Base-by-base conservation (phyloP, 1,139 yeast genomes). In the Sugiyamaella neomexicana region DNA sequence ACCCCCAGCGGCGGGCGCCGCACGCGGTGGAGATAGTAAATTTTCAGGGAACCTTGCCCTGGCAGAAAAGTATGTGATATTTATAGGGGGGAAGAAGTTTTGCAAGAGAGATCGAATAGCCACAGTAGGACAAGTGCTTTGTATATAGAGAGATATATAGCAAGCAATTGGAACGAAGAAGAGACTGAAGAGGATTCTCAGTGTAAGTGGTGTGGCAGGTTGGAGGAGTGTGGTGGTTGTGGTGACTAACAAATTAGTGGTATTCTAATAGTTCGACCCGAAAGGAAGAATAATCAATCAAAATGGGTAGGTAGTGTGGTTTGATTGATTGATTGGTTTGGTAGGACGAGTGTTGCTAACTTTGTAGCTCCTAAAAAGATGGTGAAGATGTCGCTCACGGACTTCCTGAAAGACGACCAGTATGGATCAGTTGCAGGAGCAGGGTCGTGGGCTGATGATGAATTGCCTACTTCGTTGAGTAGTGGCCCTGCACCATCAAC, bases 311-410 rank as follows among this genome's bases (percentile, higher is more conserved):
- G 48, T 29, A 6, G 29, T 1, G 32, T n/a, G n/a, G n/a, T n/a
- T 9, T 10, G 15, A 8, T 1, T 10, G 46, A 6, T 15, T 17
- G 13, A 23, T 9, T 20, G 3, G 25, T 20, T 2, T 16, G 25
- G 29, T 7, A 17, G 27, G 10, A 20, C 23, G 42, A 12, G 43
- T 7, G 27, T 43, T n/a, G 13, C 46, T n/a, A 10, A 20, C 16
- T 5, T 2, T 2, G 23, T 38, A 55, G 52, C 51, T 41, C 82
- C 82, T 66, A 79, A 78, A 66, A 79, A 77, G 69, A 72, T 72
- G 69, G 73, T 72, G 57, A 80, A 76, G 73, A 78, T 80, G 82
- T 81, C 78, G 70, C 74, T 80, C 68, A 75, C 74, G 63, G 75
- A 82, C 66, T 81, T 81, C 74, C 72, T 80, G 64, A 72, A 43